Evolutionary conservation across 345 rosid genomes (phyloP), one percentile per base, ranked within the genome.

Genomic region (Populus deltoides): DNA sequence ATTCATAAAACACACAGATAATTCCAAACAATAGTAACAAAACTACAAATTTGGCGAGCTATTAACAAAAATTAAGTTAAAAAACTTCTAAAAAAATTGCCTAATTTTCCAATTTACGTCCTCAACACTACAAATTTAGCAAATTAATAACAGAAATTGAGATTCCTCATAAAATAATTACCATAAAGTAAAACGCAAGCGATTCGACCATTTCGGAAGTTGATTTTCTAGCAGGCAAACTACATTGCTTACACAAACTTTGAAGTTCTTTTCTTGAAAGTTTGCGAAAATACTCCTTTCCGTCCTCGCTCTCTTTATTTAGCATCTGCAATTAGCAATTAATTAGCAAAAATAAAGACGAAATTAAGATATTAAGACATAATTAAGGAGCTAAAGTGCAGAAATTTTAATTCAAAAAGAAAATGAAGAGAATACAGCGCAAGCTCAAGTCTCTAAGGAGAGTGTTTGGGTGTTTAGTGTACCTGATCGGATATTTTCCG

Each of bases 191-290:
- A 80, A 86, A 86, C 77, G 84, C 82, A 67, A 93, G 78, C 33
- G 86, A 87, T 79, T 84, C 84, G 67, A 89, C 93, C 92, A 93
- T 86, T 68, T 90, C 90, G 2, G 80, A 83, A 62, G 85, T 92
- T 12, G 97, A 89, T 83, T 84, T 89, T 81, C 89, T 87, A 22
- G 97, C 91, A 35, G 97, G 98, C 81, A 93, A 84, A 66, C 90
- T 87, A 83, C 81, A 87, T 70, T 80, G 86, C 87, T 89, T 91
- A 85, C 98, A 91, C 77, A 90, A 74, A 83, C 84, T 86, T 70
- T 90, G 93, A 76, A 93, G 97, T 82, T 91, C 93, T 87, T 87
- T 92, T 86, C 96, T 82, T 12, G 98, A 83, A 78, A 85, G 90
- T 17, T 80, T 78, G 16, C 73, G 74, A 76, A 75, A 86, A 76